Evolutionary conservation across 1,284 basidiomycete genomes (phyloP).

Genomic region (Fomitopsis palustris): DNA sequence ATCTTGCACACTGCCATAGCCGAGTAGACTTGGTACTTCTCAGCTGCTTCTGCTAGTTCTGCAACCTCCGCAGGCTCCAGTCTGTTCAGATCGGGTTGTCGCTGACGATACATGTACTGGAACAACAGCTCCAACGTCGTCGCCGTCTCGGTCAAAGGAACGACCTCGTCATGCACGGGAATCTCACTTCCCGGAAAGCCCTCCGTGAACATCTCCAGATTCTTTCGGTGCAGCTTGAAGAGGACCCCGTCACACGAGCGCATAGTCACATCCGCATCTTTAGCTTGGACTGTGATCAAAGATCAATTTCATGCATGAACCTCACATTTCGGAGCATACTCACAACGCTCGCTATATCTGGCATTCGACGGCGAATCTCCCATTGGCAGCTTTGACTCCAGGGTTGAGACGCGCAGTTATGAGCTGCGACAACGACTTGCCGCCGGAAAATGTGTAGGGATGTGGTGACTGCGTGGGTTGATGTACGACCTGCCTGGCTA

Average conservation of each 20-base stretch:
- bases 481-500: too few species aligned
- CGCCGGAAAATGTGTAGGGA: too few species aligned
- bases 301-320: not conserved
- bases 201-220: conserved; percentile 14
- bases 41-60: conserved; percentile 9
- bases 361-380: not conserved
- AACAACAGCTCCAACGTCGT: conserved; percentile 12
- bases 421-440: too few species aligned
- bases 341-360: not conserved
- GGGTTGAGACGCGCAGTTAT: too few species aligned
- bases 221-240: conserved; percentile 16
- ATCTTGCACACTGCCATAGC: conserved; percentile 10
- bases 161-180: conserved; percentile 11
- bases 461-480: too few species aligned
- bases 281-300: not conserved
- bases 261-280: not conserved
- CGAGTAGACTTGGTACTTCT: conserved; percentile 11
- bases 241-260: conserved; percentile 15
- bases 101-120: conserved; percentile 11
- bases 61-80: not conserved
- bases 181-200: conserved; percentile 11
- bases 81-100: conserved; percentile 1
- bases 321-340: not conserved
- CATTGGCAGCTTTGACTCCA: too few species aligned
- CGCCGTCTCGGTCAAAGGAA: conserved; percentile 21